Conservation (phyloP, 495 filamentous ascomycete genomes). For the Penicillium samsonianum region DNA sequence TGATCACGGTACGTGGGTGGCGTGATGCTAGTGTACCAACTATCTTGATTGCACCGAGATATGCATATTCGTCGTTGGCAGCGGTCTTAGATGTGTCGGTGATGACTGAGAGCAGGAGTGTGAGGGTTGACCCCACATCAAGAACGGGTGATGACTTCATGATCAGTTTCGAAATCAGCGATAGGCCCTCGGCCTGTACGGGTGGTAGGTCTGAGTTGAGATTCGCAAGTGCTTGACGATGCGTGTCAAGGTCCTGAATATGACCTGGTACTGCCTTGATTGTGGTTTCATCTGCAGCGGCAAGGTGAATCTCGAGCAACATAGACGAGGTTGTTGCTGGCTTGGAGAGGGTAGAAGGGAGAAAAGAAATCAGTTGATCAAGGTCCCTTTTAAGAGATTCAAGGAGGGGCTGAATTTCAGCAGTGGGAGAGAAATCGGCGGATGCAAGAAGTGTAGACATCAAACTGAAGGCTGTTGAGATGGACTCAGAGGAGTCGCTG, state of each 20-base stretch:
- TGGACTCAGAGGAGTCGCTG: slow-evolving; percentile 52
- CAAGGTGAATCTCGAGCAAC: slow-evolving; percentile 58
- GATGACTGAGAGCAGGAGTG: slow-evolving; percentile 66
- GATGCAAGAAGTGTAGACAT: slow-evolving; percentile 67
- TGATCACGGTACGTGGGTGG: slow-evolving; percentile 66
- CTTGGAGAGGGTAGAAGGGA: slow-evolving; percentile 39
- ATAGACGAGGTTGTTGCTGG: slow-evolving; percentile 55
- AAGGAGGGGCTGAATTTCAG: slow-evolving; percentile 47
- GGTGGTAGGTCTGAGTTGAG: slow-evolving; percentile 76
- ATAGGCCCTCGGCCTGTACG: slow-evolving; percentile 75
- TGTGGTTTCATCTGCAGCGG: slow-evolving; percentile 53
- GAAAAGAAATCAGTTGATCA: slow-evolving; percentile 44
- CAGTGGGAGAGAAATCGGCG: slow-evolving; percentile 57
- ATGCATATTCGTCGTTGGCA: slow-evolving; percentile 69
- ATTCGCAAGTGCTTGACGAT: slow-evolving; percentile 70
- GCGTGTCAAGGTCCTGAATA: slow-evolving; percentile 66
- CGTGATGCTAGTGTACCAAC: slow-evolving; percentile 63
- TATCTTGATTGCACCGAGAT: slow-evolving; percentile 67
- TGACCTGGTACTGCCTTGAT: slow-evolving; percentile 42
- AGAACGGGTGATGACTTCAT: slow-evolving; percentile 61
- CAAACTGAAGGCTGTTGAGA: slow-evolving; percentile 63
- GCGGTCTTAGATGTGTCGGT: slow-evolving; percentile 48
- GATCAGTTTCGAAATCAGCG: slow-evolving; percentile 66
- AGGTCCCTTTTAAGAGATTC: slow-evolving; percentile 52
- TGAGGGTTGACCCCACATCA: slow-evolving; percentile 67